phyloP scores from a whole-genome alignment of 2,329 filamentous ascomycete genomes.

The Nigrospora osmanthi region DNA sequence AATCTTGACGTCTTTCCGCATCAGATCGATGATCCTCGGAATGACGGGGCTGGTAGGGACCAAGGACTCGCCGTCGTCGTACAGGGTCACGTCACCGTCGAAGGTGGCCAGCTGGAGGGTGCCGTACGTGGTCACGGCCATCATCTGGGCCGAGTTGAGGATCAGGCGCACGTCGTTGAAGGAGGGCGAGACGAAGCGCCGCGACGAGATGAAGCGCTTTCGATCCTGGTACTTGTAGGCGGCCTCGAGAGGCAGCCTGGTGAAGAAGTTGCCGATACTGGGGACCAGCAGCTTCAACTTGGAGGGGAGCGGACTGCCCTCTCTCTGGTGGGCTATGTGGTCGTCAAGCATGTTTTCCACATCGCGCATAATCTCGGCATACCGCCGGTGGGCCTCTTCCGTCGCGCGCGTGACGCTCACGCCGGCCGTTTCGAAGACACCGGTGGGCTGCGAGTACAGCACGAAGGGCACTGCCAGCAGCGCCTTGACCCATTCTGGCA shows the following conservation, averaged over 20 bases:
- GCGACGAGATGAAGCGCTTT: slow-evolving; percentile 77
- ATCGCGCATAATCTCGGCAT: slow-evolving; percentile 91
- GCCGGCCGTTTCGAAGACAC: slow-evolving; percentile 65
- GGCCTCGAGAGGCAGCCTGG: slow-evolving; percentile 73
- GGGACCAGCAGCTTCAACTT: slow-evolving; percentile 91
- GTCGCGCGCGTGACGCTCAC: slow-evolving; percentile 64
- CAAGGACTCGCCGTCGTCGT: slow-evolving; percentile 80
- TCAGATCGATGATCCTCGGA: slow-evolving; percentile 56
- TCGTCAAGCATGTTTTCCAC: slow-evolving; percentile 88
- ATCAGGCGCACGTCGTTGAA: slow-evolving; percentile 95
- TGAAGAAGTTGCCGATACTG: slow-evolving; percentile 89
- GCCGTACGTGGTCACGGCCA: slow-evolving; percentile 73
- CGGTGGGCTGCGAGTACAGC: slow-evolving; percentile 88
- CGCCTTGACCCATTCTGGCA: slow-evolving; percentile 87
- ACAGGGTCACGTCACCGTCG: slow-evolving; percentile 94
- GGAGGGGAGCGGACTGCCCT: slow-evolving; percentile 61
- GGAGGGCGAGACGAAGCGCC: slow-evolving; percentile 88
- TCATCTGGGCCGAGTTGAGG: slow-evolving; percentile 89
- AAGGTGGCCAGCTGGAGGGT: slow-evolving; percentile 84
- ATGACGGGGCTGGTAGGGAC: slow-evolving; percentile 73
- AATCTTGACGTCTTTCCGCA: slow-evolving; percentile 72
- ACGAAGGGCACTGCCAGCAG: slow-evolving; percentile 93
- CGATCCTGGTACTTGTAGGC: slow-evolving; percentile 88
- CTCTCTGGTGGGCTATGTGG: slow-evolving; percentile 64
- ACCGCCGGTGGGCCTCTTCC: slow-evolving; percentile 74